Percentiles rank a stretch among this genome's conserved stretches.
These are phyloP conservation scores for Curvularia verruculosa DNA, from an alignment of 2,329 filamentous ascomycete genomes.

Conservation along the genomic window DNA sequence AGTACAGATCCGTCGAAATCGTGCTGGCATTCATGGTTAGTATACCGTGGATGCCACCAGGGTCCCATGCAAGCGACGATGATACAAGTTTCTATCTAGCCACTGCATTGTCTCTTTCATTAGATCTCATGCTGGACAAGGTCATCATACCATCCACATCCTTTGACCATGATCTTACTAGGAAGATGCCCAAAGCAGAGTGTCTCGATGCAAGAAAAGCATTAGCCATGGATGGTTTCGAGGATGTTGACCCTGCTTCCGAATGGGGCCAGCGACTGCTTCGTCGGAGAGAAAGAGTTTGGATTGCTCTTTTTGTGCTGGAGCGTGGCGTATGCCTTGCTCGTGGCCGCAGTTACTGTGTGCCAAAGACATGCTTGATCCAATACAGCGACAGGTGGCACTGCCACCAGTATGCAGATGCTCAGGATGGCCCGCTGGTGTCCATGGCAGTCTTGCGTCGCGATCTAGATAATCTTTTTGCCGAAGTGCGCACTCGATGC, in stretches of 20 bases:
- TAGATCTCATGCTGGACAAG: slow-evolving; percentile 74
- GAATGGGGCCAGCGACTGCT: slow-evolving; percentile 66
- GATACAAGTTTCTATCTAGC: slow-evolving; percentile 75
- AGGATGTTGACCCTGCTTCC: slow-evolving; percentile 65
- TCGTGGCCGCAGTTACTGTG: slow-evolving; percentile 70
- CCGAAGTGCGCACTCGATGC: slow-evolving; percentile 64
- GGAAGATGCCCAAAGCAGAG: slow-evolving; percentile 66
- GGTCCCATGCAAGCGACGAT: slow-evolving; percentile 70
- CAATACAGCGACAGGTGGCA: slow-evolving; percentile 75
- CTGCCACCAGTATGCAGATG: slow-evolving; percentile 65
- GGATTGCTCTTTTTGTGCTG: slow-evolving; percentile 74
- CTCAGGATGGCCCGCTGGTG: slow-evolving; percentile 72
- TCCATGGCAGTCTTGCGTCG: slow-evolving; percentile 73
- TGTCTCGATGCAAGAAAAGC: slow-evolving; percentile 72
- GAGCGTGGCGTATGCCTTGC: slow-evolving; percentile 76
- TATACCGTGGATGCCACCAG: slow-evolving; percentile 75
- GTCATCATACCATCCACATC: slow-evolving; percentile 64
- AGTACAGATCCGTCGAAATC: slow-evolving; percentile 74
- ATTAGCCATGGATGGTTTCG: slow-evolving; percentile 70
- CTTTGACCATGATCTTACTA: slow-evolving; percentile 54
- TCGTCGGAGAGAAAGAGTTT: slow-evolving; percentile 69
- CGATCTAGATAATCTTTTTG: slow-evolving; percentile 67
- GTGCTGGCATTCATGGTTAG: slow-evolving; percentile 77
- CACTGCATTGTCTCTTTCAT: slow-evolving; percentile 70
- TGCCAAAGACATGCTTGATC: slow-evolving; percentile 69